A percentile compares a stretch with the other conserved stretches of the same genome.
These are phyloP conservation scores for Solanum ahanhuiri DNA, from an alignment of 257 asterid species.

Conservation along the genomic window DNA sequence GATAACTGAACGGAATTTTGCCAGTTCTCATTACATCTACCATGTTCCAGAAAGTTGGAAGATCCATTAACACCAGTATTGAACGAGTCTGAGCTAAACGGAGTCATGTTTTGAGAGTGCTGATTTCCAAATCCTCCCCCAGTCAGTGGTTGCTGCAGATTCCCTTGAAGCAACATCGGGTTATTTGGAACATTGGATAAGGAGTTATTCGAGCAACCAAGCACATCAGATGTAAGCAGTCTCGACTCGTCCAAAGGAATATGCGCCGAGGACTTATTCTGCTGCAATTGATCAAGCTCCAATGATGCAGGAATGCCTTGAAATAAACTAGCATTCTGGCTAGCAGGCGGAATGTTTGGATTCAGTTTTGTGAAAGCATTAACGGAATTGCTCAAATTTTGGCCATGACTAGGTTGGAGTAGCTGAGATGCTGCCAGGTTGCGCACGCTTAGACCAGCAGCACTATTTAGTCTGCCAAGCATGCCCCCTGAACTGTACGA, in stretches of 20 bases:
- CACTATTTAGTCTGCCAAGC: conserved; percentile 65
- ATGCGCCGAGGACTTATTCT: conserved; percentile 19
- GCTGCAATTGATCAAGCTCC: conserved; percentile 54
- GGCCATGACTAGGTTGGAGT: conserved; percentile 43
- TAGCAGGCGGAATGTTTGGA: conserved; percentile 25
- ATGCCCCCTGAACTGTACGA: conserved; percentile 44
- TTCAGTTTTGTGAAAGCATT: conserved; percentile 36
- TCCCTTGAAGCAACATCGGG: conserved; percentile 32
- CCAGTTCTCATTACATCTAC: conserved; percentile 34
- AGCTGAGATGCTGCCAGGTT: conserved; percentile 32
- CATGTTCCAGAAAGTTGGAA: conserved; percentile 39
- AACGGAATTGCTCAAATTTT: conserved; percentile 34
- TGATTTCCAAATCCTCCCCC: conserved; percentile 41
- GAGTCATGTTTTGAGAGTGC: conserved; percentile 24
- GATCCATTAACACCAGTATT: conserved; percentile 24
- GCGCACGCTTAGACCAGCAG: conserved; percentile 39
- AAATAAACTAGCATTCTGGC: conserved; percentile 32
- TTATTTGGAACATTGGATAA: conserved; percentile 21
- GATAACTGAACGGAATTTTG: conserved; percentile 31
- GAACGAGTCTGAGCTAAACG: conserved; percentile 40
- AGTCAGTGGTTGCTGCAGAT: conserved; percentile 26
- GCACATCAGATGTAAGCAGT: conserved; percentile 20
- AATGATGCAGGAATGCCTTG: conserved; percentile 50
- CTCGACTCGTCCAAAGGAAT: conserved; percentile 31
- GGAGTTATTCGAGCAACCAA: conserved; percentile 19